These are phyloP conservation scores for Clavaria fumosa DNA, from an alignment of 768 basidiomycete species.

Conservation along the genomic window DNA sequence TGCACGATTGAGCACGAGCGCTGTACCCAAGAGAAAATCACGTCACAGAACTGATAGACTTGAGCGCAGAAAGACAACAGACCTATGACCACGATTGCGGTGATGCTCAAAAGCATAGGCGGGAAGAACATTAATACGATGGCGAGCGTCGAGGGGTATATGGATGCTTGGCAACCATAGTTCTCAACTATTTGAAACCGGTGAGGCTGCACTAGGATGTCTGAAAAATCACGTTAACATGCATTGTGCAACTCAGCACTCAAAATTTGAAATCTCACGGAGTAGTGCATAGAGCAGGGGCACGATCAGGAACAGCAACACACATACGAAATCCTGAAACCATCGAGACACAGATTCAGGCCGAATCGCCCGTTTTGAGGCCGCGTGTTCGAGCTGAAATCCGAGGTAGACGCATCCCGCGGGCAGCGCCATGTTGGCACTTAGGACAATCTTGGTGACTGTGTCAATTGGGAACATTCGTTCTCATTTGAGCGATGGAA, in stretches of 20 bases:
- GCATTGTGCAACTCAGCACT: too few relatives aligned
- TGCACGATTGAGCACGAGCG: too few relatives aligned
- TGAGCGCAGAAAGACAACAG: too few relatives aligned
- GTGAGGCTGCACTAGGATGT: slow-evolving; percentile 41
- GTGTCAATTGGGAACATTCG: slow-evolving; percentile 5
- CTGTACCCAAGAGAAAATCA: too few relatives aligned
- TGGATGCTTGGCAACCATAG: slow-evolving; percentile 37
- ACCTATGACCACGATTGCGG: too few relatives aligned
- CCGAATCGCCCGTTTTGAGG: slow-evolving; percentile 27
- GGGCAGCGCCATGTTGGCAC: slow-evolving; percentile 39
- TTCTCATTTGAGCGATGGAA: too few relatives aligned
- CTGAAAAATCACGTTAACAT: slow-evolving; percentile 24
- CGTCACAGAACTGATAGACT: too few relatives aligned
- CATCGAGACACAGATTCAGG: slow-evolving; percentile 21
- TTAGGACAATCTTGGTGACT: slow-evolving; percentile 44
- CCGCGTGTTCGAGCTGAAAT: slow-evolving; percentile 35
- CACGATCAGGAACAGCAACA: slow-evolving; percentile 33
- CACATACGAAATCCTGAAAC: slow-evolving; percentile 30
- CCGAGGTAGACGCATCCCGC: slow-evolving; percentile 43
- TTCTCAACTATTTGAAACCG: slow-evolving; percentile 47
- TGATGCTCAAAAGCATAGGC: slow-evolving; percentile 27
- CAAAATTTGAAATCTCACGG: slow-evolving; percentile 27
- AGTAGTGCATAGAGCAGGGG: slow-evolving; percentile 44
- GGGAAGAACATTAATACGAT: slow-evolving; percentile 31
- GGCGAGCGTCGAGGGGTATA: slow-evolving; percentile 27